Percentiles rank a stretch among this genome's conserved stretches.
Conservation (phyloP, 768 basidiomycete genomes). For the Lentinula raphanica region DNA sequence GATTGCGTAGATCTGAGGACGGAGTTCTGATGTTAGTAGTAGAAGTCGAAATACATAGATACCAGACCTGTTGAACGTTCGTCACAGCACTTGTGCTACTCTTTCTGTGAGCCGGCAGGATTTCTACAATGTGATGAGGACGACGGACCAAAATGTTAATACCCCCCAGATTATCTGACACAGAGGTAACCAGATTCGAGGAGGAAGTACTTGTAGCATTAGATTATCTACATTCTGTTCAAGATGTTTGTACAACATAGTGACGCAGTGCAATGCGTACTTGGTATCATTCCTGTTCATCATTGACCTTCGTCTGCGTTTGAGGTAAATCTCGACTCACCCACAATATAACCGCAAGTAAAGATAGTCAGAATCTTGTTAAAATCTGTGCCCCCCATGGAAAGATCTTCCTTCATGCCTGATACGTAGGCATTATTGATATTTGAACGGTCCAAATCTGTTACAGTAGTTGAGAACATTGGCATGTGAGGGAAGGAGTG, state of each 20-base stretch:
- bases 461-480: not conserved
- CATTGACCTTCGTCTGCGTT: not conserved
- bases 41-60: not conserved
- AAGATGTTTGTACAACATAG: not conserved
- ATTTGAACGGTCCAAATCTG: constrained; percentile 66
- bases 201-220: constrained; percentile 56
- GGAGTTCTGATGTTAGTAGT: not conserved
- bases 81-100: constrained; percentile 50
- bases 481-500: not conserved
- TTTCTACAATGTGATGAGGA: not conserved
- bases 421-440: constrained; percentile 74
- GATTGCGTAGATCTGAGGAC: constrained; percentile 58
- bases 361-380: constrained; percentile 70
- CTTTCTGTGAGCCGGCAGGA: not conserved
- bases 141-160: constrained; percentile 54
- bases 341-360: constrained; percentile 67
- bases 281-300: constrained; percentile 56
- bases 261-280: constrained; percentile 26
- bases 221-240: constrained; percentile 46
- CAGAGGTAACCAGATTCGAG: constrained; percentile 61
- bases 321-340: not conserved
- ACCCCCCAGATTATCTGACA: constrained; percentile 65
- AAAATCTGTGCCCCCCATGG: constrained; percentile 59
- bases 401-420: constrained; percentile 69
- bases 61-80: constrained; percentile 48